phyloP scores from a whole-genome alignment of 352 stramenopile genomes.

The Thalassiosira mediterranea region DNA sequence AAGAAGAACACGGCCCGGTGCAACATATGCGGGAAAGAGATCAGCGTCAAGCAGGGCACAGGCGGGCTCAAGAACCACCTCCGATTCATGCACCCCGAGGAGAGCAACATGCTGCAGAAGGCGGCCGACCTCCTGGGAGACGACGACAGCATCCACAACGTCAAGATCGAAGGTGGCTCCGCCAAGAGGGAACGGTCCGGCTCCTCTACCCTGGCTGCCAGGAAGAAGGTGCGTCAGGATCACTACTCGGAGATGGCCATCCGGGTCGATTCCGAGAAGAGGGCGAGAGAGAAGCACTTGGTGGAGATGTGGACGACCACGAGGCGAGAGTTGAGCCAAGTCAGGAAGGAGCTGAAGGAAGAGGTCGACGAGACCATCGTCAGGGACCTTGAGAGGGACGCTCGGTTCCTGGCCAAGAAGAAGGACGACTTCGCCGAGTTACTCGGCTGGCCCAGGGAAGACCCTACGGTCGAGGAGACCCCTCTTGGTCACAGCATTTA shows the following conservation, averaged over 20 bases:
- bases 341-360: constrained; percentile 18
- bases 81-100: constrained; percentile 21
- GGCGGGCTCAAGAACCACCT: constrained; percentile 38
- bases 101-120: constrained; percentile 2
- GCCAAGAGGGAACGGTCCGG: no score
- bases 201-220: no score
- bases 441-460: no score
- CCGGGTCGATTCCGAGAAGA: constrained; percentile 3
- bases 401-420: constrained; percentile 15
- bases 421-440: constrained; percentile 23
- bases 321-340: constrained; percentile 21
- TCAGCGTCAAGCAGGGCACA: constrained; percentile 38
- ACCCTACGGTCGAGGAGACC: no score
- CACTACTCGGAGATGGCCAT: background rate
- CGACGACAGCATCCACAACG: no score
- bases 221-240: constrained; percentile 14
- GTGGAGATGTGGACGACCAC: constrained; percentile 39
- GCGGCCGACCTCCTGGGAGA: no score
- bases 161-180: no score
- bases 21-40: constrained; percentile 31
- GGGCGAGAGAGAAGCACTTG: constrained; percentile 32
- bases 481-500: no score
- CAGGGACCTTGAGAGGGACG: constrained; percentile 27
- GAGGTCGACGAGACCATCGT: constrained; percentile 22
- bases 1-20: constrained; percentile 16